Evolutionary conservation across 2,329 filamentous ascomycete species (phyloP), one percentile per base, ranked within the genome.

Genomic region (Rhinocladiella similis): DNA sequence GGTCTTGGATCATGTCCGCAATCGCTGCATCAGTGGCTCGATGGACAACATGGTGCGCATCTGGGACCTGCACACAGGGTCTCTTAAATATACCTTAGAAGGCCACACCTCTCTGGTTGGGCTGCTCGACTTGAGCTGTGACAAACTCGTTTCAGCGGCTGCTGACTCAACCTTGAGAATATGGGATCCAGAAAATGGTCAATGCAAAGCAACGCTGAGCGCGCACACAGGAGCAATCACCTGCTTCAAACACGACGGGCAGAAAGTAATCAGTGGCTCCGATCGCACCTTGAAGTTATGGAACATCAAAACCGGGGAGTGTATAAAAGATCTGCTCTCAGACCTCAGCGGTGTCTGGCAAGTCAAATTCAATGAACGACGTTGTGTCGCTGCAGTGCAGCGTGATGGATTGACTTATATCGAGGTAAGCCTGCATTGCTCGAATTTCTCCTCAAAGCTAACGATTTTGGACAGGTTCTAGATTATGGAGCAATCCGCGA

Each of bases 11-110:
- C 88, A 91, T 64, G 86, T 88, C 66, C 89, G 94, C 57, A 96
- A 95, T 68, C 88, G 93, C 39, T 99, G 94, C 74, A 97, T 99
- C 62, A 97, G 92, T 61, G 94, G 94, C 12, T 96, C 92, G 5
- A 99, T 99, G 94, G 94, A 99, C 72, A 96, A 94, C 61, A 82
- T 92, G 62, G 94, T 99, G 69, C 97, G 97, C 74, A 93, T 99
- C 12, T 99, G 94, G 94, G 94, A 93, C 58, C 81, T 99, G 13
- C 86, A 91, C 27, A 94, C 89, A 1, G 94, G 94, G 0, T 78
- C 87, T 0, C 90, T 91, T 64, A 77, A 97, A 10, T 89, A 93
- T 73, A 97, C 91, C 1, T 83, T 99, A 0, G 93, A 97, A 72
- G 94, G 94, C 0, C 94, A 99, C 69, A 89, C 87, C 16, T 89